Percentiles rank a stretch among this genome's conserved stretches.
phyloP scores from a whole-genome alignment of 2,329 filamentous ascomycete species.

The Verticillium alfalfae region DNA sequence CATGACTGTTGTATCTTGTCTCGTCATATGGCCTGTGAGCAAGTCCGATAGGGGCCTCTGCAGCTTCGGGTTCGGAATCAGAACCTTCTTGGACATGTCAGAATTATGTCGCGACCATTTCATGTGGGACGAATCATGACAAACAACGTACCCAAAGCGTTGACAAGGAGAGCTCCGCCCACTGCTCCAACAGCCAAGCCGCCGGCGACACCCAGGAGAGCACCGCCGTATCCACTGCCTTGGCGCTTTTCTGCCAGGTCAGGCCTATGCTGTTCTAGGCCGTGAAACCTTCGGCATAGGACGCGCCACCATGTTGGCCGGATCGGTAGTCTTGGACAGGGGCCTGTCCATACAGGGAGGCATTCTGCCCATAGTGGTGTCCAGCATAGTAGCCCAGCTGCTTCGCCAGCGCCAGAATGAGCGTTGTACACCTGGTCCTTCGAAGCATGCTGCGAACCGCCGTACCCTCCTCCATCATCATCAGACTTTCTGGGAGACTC shows the following conservation, averaged over 20 bases:
- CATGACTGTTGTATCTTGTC: background rate
- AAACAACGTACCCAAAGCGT: conserved; percentile 47
- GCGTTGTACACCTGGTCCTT: background rate
- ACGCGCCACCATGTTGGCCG: background rate
- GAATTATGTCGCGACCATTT: background rate
- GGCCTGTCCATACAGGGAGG: background rate
- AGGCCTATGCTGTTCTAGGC: conserved; percentile 7
- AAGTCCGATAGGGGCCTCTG: background rate
- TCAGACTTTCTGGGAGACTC: conserved; percentile 24
- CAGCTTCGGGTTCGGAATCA: background rate
- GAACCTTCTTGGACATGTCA: background rate
- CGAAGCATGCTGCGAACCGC: background rate
- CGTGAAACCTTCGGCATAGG: conserved; percentile 5
- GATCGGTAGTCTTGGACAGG: background rate
- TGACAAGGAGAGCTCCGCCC: conserved; percentile 51
- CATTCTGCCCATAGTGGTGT: background rate
- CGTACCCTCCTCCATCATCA: conserved; percentile 1
- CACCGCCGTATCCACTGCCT: conserved; percentile 39
- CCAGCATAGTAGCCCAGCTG: conserved; percentile 7
- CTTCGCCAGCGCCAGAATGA: conserved; percentile 1
- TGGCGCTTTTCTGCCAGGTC: conserved; percentile 25
- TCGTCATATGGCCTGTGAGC: background rate
- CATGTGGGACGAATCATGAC: background rate
- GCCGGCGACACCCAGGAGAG: conserved; percentile 50
- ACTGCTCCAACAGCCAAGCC: conserved; percentile 51